Evolutionary conservation across 331 rosid genomes (phyloP).

Genomic region (Phaseolus coccineus): DNA sequence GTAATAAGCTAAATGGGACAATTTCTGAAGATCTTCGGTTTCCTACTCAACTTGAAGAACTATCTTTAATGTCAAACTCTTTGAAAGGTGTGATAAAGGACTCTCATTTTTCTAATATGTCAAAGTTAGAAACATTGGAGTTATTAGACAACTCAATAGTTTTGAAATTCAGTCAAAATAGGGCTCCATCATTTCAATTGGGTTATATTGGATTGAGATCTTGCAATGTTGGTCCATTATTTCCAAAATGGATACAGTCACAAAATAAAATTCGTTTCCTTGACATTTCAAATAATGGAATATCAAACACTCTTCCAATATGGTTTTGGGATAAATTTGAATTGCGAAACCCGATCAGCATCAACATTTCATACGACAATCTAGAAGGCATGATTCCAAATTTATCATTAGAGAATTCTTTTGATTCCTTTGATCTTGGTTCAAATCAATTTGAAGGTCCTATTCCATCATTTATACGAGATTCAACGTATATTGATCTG

Average conservation of each 20-base stretch:
- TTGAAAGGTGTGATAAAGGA: conserved; percentile 21
- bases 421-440: conserved; percentile 6
- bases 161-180: too few species aligned
- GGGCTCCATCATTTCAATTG: conserved; percentile 26
- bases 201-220: background rate
- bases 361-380: background rate
- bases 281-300: conserved; percentile 21
- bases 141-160: too few species aligned
- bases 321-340: conserved; percentile 6
- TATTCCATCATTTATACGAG: too few species aligned
- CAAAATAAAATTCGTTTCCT: background rate
- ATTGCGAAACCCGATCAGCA: accelerated
- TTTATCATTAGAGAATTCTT: background rate
- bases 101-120: conserved; percentile 22
- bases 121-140: accelerated
- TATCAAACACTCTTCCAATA: conserved; percentile 27
- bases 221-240: conserved; percentile 42
- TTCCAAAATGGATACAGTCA: conserved; percentile 55
- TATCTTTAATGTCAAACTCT: background rate
- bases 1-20: background rate
- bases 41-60: background rate
- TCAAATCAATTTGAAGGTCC: background rate
- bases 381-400: conserved; percentile 28
- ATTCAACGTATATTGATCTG: too few species aligned
- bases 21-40: background rate